Percentiles rank a stretch among this genome's conserved stretches.
Conservation (phyloP, 306 rosid species). For the Cicer judaicum region DNA sequence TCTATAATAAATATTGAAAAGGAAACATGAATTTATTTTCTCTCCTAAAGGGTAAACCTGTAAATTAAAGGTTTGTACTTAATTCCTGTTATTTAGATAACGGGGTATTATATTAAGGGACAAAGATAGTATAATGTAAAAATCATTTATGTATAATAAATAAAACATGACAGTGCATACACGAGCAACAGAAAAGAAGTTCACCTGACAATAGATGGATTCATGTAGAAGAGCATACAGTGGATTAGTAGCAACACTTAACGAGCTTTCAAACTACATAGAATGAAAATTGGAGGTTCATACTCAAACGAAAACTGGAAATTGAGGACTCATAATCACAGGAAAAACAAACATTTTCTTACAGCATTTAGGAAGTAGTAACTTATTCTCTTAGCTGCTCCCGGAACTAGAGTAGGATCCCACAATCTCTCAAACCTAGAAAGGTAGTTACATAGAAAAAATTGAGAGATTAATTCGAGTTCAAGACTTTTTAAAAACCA, state of each 20-base stretch:
- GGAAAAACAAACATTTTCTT: slow-evolving; percentile 49
- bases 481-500: slow-evolving; percentile 11
- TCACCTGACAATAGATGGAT: slow-evolving; percentile 89
- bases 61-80: too few relatives aligned
- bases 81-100: too few relatives aligned
- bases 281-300: slow-evolving; percentile 37
- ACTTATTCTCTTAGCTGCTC: slow-evolving; percentile 74
- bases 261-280: slow-evolving; percentile 75
- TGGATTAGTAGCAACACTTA: slow-evolving; percentile 71
- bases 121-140: too few relatives aligned
- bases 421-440: slow-evolving; percentile 89
- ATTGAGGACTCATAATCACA: slow-evolving; percentile 36
- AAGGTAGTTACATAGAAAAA: slow-evolving; percentile 26
- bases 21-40: too few relatives aligned
- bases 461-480: slow-evolving; percentile 24
- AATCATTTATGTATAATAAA: too few relatives aligned
- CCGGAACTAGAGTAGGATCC: slow-evolving; percentile 90
- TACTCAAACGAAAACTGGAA: slow-evolving; percentile 42
- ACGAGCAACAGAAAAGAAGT: slow-evolving; percentile 27
- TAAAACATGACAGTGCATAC: background rate
- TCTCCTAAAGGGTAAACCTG: too few relatives aligned
- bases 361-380: slow-evolving; percentile 76
- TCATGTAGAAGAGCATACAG: slow-evolving; percentile 83
- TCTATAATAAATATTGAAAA: too few relatives aligned
- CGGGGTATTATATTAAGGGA: too few relatives aligned